Evolutionary conservation across 2,329 filamentous ascomycete species (phyloP), one percentile per base, ranked within the genome.

Genomic region (Fusarium brevicatenulatum): DNA sequence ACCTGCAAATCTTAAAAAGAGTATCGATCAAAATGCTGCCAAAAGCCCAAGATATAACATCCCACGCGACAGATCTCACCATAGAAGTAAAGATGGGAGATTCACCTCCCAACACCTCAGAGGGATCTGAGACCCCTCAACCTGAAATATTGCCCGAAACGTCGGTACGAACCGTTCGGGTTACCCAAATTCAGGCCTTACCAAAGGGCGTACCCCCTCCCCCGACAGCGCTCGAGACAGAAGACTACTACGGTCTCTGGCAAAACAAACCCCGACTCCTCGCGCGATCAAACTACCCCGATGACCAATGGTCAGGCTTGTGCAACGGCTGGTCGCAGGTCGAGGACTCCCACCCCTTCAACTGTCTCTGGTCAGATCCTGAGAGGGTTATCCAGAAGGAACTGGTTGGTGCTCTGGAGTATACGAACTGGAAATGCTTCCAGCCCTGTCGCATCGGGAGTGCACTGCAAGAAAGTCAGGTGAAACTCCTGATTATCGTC

Each of bases 231-330:
- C 36, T 54, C 23, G 50, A 54, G 15, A 42, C 36, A 9, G 50
- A 54, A 54, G 50, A 54, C 36, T 54, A 54, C 50, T 54, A 54
- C 23, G 50, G 50, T 8, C 23, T n/a, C 36, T 54, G 50, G 50
- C 15, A 4, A 10, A 54, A 54, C 15, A 21, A 9, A 13, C 50
- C 50, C 50, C 19, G 50, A 18, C 50, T 54, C 36, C 11, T 54
- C 19, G 50, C 50, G 7, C 36, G 50, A n/a, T 42, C 50, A 42
- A 54, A 54, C 15, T 54, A 54, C 19, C 36, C 36, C 5, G 50
- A 40, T 18, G 36, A 54, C 2, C 34, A n/a, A 3, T 54, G 36
- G 50, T 30, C 36, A 4, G 19, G 50, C 15, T 6, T 54, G 7
- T 40, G 50, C 37, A 54, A 42, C 25, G 23, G 18, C 15, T 54